Conservation (phyloP, 192 early-diverging fungal genomes). For the Coemansia sp. region DNA sequence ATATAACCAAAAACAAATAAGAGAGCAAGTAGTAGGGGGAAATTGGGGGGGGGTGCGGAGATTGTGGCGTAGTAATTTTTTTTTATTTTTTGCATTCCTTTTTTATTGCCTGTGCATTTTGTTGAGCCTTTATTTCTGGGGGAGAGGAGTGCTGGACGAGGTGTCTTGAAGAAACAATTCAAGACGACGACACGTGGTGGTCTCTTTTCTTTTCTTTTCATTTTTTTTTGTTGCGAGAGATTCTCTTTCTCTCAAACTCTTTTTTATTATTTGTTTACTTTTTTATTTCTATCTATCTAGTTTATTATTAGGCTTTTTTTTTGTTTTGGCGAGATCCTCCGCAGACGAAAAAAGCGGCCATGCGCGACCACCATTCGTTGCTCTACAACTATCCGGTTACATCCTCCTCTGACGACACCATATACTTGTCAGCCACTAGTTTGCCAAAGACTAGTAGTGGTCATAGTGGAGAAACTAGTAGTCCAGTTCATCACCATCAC, state of each 20-base stretch:
- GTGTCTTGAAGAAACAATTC: neutral
- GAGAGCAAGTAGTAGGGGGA: neutral
- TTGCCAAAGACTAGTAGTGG: neutral
- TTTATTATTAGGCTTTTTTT: neutral
- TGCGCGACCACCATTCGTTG: conserved; percentile 16
- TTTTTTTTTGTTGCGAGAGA: neutral
- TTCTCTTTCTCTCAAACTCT: neutral
- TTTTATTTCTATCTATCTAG: conserved; percentile 2
- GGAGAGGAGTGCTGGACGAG: neutral
- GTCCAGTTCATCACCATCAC: neutral
- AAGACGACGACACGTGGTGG: neutral
- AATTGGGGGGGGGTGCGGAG: neutral
- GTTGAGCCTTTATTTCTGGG: neutral
- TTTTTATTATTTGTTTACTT: conserved; percentile 1
- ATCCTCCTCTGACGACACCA: conserved; percentile 37
- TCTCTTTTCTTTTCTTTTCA: neutral
- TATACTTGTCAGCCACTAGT: conserved; percentile 13
- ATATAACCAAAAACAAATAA: conserved; percentile 6
- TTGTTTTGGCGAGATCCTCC: neutral
- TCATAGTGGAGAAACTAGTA: too few species aligned
- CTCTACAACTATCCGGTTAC: conserved; percentile 16
- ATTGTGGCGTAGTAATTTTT: conserved; percentile 8
- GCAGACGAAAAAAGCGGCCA: neutral
- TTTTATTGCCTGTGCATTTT: neutral
- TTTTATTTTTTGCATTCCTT: too few species aligned